Percentiles rank a stretch among this genome's conserved stretches.
These are phyloP conservation scores for Saccharum hybrid DNA, from an alignment of 202 grass and related monocot genomes.

Conservation along the genomic window DNA sequence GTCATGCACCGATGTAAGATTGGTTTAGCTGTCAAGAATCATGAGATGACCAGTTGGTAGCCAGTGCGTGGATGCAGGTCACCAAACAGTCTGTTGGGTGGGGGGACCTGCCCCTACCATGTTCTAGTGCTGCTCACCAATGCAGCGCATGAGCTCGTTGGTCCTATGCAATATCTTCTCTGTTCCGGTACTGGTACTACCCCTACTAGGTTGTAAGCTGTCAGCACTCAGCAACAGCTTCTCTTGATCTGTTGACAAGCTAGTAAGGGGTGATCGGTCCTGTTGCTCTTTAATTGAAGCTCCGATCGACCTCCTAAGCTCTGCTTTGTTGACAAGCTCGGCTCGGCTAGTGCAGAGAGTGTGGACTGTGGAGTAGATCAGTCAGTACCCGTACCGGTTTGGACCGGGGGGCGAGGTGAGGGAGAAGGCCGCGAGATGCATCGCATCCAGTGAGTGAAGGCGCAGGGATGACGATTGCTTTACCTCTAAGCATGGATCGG, in stretches of 20 bases:
- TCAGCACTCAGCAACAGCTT: constrained; percentile 18
- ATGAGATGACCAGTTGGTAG: constrained; percentile 25
- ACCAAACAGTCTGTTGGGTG: constrained; percentile 55
- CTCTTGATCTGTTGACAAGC: background rate
- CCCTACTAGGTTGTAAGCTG: constrained; percentile 9
- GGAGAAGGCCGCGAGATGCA: background rate
- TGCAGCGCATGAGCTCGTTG: constrained; percentile 14
- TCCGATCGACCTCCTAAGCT: background rate
- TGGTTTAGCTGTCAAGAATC: constrained; percentile 54
- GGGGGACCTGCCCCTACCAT: constrained; percentile 61
- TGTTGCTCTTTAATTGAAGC: background rate
- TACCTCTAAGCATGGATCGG: constrained; percentile 13
- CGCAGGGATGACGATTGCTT: constrained; percentile 41
- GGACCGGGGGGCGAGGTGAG: background rate
- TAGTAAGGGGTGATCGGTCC: no score
- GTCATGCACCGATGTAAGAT: constrained; percentile 29
- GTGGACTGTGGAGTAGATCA: background rate
- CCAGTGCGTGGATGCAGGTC: constrained; percentile 45
- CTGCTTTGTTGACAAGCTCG: constrained; percentile 11
- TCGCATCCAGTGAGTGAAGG: no score
- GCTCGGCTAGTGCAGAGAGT: background rate
- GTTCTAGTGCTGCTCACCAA: constrained; percentile 30
- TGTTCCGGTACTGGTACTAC: background rate
- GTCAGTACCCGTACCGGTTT: background rate
- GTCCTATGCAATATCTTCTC: constrained; percentile 4